These are phyloP conservation scores for Cercospora beticola DNA, from an alignment of 2,329 filamentous ascomycete species.

Conservation along the genomic window DNA sequence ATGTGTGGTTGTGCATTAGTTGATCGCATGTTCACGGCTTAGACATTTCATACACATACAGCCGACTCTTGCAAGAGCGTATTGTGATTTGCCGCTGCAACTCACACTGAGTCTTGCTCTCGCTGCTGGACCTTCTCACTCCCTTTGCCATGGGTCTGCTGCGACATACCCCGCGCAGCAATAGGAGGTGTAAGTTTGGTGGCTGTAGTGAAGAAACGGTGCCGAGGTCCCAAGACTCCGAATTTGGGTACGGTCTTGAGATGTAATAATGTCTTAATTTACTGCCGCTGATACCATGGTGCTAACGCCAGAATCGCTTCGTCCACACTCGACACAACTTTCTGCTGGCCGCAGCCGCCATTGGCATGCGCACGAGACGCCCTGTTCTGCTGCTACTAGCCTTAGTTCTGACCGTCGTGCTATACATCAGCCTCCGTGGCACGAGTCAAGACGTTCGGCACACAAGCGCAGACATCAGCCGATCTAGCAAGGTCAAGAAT, in stretches of 20 bases:
- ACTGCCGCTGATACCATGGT: neutral
- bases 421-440: neutral
- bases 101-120: neutral
- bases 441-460: neutral
- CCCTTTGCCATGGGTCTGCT: neutral
- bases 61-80: neutral
- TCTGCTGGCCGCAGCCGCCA: neutral
- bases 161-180: neutral
- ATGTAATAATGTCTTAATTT: neutral
- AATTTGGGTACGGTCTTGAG: neutral
- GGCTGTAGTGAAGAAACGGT: neutral
- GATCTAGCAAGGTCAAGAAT: neutral
- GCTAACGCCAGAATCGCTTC: neutral
- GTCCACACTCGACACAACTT: neutral
- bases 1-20: neutral
- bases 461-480: neutral
- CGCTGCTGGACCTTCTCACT: neutral
- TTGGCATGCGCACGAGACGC: neutral
- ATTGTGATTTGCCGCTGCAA: too few relatives aligned
- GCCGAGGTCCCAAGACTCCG: neutral
- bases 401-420: neutral
- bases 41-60: neutral
- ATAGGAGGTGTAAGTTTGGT: neutral
- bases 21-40: neutral
- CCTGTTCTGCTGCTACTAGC: neutral